Evolutionary conservation across 2,329 filamentous ascomycete species (phyloP).

Genomic region (Xylaria sp.): DNA sequence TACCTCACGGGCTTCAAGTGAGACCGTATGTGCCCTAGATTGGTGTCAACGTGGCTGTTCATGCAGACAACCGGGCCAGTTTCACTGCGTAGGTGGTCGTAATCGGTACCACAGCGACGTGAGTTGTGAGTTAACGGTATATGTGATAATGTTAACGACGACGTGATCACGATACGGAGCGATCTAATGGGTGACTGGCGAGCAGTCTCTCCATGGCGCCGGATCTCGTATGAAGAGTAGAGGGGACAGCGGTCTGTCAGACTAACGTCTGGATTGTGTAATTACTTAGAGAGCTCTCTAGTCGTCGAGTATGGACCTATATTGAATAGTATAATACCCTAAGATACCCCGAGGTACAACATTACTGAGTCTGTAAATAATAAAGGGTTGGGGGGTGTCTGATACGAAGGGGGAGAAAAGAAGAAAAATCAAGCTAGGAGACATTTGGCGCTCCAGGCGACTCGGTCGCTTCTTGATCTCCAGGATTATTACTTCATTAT

Average conservation of each 20-base stretch:
- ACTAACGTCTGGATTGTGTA: neutral
- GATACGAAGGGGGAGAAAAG: too few species aligned
- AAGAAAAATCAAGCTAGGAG: neutral
- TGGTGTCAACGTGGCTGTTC: neutral
- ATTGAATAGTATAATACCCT: neutral
- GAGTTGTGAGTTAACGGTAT: neutral
- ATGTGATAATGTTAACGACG: neutral
- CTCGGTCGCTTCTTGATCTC: neutral
- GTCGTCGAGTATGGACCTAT: neutral
- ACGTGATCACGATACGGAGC: neutral
- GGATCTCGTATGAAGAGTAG: neutral
- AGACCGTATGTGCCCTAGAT: neutral
- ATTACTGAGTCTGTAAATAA: neutral
- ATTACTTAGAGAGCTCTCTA: neutral
- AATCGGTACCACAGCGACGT: neutral
- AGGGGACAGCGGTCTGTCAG: neutral
- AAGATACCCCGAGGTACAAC: neutral
- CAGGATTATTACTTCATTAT: neutral
- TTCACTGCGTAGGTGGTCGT: neutral
- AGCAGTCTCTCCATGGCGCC: neutral
- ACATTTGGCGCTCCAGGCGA: neutral
- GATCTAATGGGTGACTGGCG: neutral
- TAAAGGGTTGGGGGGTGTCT: too few species aligned
- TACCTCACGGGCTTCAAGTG: too few species aligned
- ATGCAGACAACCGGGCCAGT: neutral